Evolutionary conservation across 768 basidiomycete species (phyloP), one percentile per base, ranked within the genome.

Genomic region (Rhizopogon vulgaris): DNA sequence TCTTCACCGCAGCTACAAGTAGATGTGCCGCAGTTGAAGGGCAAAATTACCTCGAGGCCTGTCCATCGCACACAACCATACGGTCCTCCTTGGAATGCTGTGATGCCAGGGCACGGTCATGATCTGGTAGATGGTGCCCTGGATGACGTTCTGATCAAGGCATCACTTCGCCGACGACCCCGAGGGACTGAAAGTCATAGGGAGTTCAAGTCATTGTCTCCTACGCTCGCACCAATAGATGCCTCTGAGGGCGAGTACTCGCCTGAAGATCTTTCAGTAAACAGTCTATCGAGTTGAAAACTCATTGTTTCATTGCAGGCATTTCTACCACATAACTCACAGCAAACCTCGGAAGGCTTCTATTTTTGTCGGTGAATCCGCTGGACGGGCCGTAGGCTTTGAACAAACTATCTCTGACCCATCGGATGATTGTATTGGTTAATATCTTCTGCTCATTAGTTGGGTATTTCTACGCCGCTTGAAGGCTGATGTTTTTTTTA

Each of bases 31-130:
- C 32, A 54, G 25, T 41, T 57, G 50, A 52, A 45, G 4, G 42
- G 58, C 8, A 61, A 51, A 36, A 56, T 61, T 30, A 56, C 60
- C 15, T 52, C 55, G 47, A 68, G 61, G 39, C 60, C 65, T 3
- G 59, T 59, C 4, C 52, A 60, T 34, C 70, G 70, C 15, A 72
- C 71, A 10, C 70, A 72, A 15, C 71, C 71, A 4, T 72, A 72
- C 24, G 65, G 68, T 10, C 63, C 69, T 34, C 71, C 71, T 4
- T 72, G 69, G 58, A 73, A 69, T 53, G 63, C 59, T 15, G 52
- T 54, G 2, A 67, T 67, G 65, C 64, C 64, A 15, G 38, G 52
- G 12, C 34, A 42, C 18, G 5, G 3, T 27, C 24, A 45, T 15
- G 48, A 49, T 25, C 40, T 49, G 9, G 30, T 30, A 3, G 32